Evolutionary conservation across 2,329 filamentous ascomycete genomes (phyloP), one percentile per base, ranked within the genome.

Genomic region (Aspergillus luchuensis): DNA sequence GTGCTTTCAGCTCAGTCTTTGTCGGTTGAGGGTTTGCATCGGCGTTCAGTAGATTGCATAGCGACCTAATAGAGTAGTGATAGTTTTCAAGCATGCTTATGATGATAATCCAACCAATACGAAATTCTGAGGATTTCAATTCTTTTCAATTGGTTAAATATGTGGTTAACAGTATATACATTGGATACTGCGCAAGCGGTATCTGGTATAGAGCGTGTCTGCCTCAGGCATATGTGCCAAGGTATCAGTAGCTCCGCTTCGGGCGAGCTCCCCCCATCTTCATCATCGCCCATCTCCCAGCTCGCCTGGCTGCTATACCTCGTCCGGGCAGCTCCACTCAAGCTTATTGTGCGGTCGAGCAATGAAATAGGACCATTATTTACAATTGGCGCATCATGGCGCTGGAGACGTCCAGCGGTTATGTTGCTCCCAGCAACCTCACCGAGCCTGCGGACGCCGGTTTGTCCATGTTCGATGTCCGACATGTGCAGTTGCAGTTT

Each of bases 401-500:
- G 79, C 84, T 90, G 80, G 86, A 90, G 74, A 79, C 83, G 71
- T 84, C 87, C 72, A 87, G 86, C 80, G 89, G 90, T 81, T 92
- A 93, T 81, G 85, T 83, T 72, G 84, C 87, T 73, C 86, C 88
- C 72, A 85, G 82, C 76, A 85, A 83, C 74, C 80, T 88, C 61
- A 81, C 84, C 65, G 84, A 87, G 69, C 77, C 85, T 57, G 81
- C 85, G 64, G 85, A 88, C 69, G 83, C 79, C 25, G 77, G 88
- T 58, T 81, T 94, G 61, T 93, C 94, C 68, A 96, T 99, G 79
- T 99, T 99, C 82, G 91, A 95, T 74, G 88, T 98, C 73, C 91
- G 97, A 79, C 88, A 87, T 64, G 95, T 98, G 41, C 90, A 96
- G 81, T 87, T 98, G 64, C 91, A 95, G 76, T 99, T 99, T 83